Evolutionary conservation across 345 rosid genomes (phyloP).

Genomic region (Eutrema heterophyllum): DNA sequence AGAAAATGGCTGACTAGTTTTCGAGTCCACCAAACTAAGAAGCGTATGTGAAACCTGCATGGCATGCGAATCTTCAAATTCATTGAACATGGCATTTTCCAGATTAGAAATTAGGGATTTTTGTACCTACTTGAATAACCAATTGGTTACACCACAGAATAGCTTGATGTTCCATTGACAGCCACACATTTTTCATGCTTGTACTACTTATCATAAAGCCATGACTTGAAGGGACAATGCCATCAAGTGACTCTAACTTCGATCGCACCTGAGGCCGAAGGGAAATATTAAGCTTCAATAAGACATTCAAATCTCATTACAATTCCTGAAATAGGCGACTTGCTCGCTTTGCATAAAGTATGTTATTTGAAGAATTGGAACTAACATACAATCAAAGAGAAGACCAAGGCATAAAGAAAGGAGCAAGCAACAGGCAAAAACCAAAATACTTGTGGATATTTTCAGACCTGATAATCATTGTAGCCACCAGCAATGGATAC

Average conservation of each 20-base stretch:
- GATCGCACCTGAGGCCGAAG: slow-evolving; percentile 63
- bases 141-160: slow-evolving; percentile 97
- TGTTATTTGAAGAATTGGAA: neutral
- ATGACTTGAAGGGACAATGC: slow-evolving; percentile 87
- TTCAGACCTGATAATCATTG: slow-evolving; percentile 82
- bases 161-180: slow-evolving; percentile 99
- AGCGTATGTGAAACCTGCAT: slow-evolving; percentile 93
- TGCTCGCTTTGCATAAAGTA: no score
- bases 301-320: neutral
- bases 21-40: slow-evolving; percentile 82
- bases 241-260: slow-evolving; percentile 77
- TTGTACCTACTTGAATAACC: slow-evolving; percentile 80
- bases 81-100: neutral
- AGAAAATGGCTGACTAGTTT: slow-evolving; percentile 62
- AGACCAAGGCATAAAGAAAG: neutral
- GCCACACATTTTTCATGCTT: slow-evolving; percentile 91
- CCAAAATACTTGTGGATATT: neutral
- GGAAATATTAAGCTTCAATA: slow-evolving; percentile 1
- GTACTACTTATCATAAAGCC: slow-evolving; percentile 92
- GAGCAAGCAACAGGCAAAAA: neutral
- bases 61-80: slow-evolving; percentile 31
- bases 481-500: slow-evolving; percentile 90
- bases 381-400: slow-evolving; percentile 11
- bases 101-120: slow-evolving; percentile 7
- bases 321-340: neutral